These are phyloP conservation scores for Hansfordia pulvinata DNA, from an alignment of 2,329 filamentous ascomycete species.

Conservation along the genomic window DNA sequence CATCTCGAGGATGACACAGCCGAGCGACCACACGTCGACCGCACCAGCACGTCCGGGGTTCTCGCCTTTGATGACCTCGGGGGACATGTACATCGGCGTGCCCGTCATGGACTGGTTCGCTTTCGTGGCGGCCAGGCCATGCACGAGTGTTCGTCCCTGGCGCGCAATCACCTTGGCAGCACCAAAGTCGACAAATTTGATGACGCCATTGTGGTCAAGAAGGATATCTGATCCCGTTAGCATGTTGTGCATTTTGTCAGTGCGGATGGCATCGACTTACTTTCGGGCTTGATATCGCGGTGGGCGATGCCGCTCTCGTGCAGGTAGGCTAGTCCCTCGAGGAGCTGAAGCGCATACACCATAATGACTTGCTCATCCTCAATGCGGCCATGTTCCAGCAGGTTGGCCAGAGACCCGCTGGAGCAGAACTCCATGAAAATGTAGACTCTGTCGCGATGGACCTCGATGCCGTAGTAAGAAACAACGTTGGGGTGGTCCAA, in stretches of 20 bases:
- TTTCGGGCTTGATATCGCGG: slow-evolving; percentile 96
- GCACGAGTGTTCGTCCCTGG: slow-evolving; percentile 75
- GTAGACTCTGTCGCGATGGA: slow-evolving; percentile 97
- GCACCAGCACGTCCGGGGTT: slow-evolving; percentile 68
- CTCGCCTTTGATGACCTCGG: slow-evolving; percentile 91
- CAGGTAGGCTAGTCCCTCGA: slow-evolving; percentile 87
- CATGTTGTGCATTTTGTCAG: no score
- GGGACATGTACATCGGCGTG: slow-evolving; percentile 99
- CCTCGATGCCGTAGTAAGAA: slow-evolving; percentile 94
- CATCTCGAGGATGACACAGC: slow-evolving; percentile 96
- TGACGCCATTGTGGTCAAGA: slow-evolving; percentile 92
- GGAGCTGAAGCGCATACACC: slow-evolving; percentile 87
- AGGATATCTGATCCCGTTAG: slow-evolving; percentile 57
- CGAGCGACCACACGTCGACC: slow-evolving; percentile 91
- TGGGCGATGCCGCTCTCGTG: slow-evolving; percentile 88
- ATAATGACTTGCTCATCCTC: slow-evolving; percentile 97
- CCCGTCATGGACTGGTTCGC: slow-evolving; percentile 90
- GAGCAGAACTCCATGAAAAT: slow-evolving; percentile 99
- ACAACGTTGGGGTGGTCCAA: slow-evolving; percentile 97
- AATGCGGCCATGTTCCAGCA: slow-evolving; percentile 91
- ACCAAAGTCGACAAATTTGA: slow-evolving; percentile 98
- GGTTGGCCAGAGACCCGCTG: slow-evolving; percentile 75
- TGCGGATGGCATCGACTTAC: slow-evolving; percentile 39
- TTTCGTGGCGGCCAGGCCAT: slow-evolving; percentile 43
- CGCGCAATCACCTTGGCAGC: slow-evolving; percentile 94